phyloP scores from a whole-genome alignment of 257 asterid species.

The Salvia splendens region DNA sequence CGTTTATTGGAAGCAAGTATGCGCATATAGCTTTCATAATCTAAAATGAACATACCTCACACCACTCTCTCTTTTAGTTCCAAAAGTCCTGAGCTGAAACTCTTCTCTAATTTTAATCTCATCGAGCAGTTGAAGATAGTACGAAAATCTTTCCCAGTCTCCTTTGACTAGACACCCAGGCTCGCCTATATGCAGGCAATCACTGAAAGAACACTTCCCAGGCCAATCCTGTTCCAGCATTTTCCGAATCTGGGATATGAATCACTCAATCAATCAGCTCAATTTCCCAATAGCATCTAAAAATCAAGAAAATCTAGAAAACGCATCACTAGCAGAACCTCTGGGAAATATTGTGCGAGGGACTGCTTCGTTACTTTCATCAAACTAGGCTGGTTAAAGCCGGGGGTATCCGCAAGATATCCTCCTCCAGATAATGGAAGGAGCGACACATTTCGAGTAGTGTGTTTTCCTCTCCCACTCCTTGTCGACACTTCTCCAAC shows the following conservation, averaged over 20 bases:
- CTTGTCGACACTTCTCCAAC: conserved; percentile 90
- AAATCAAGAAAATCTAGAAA: conserved; percentile 10
- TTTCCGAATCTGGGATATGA: conserved; percentile 58
- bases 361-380: conserved; percentile 83
- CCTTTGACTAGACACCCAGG: conserved; percentile 79
- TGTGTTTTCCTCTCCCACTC: conserved; percentile 96
- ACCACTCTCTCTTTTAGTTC: conserved; percentile 90
- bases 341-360: conserved; percentile 76
- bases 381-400: conserved; percentile 91
- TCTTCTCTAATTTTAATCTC: conserved; percentile 92
- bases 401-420: conserved; percentile 89
- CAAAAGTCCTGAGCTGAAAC: conserved; percentile 78
- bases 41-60: conserved; percentile 60
- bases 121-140: conserved; percentile 86
- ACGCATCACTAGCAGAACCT: conserved; percentile 51
- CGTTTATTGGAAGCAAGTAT: neutral
- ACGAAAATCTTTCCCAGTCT: conserved; percentile 91
- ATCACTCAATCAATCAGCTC: conserved; percentile 14
- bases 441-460: conserved; percentile 82
- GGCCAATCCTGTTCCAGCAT: conserved; percentile 58
- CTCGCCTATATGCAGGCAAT: conserved; percentile 90
- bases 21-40: neutral
- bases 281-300: neutral
- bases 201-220: conserved; percentile 67
- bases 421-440: conserved; percentile 83